Base-by-base conservation (phyloP, 1,284 basidiomycete species). In the Pseudozyma pruni region DNA sequence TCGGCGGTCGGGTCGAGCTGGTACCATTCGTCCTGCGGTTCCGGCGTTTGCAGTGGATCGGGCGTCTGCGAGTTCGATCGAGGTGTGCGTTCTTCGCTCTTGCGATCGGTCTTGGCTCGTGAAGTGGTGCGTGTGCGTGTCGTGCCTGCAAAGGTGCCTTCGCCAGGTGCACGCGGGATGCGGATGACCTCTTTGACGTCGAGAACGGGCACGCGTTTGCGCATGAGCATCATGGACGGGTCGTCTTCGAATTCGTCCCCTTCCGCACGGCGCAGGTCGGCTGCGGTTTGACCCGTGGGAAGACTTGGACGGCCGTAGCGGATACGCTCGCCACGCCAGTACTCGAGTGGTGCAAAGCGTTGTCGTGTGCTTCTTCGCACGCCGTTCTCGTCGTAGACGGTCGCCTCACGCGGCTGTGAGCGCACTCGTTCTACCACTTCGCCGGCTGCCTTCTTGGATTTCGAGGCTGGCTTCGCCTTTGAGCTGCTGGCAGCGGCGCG, bases 281-380 rank as follows among this genome's bases (percentile, higher is more conserved):
- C 69, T 1, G 41, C n/a, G 0, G 48, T 64, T 6, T 45, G 33
- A 13, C 60, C 71, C 32, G n/a, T 43, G 14, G 58, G 67, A n/a
- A 66, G 54, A 37, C 75, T 63, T 6, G 80, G 74, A 3, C 78
- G 67, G 9, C 85, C 51, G 75, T 93, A 97, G 8, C 94, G 89
- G 23, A 93, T 87, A 63, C 89, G 90, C 83, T 98, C 95, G 69
- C 89, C 89, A n/a, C 92, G 88, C 96, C 96, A 98, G 85, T 87
- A 96, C 37, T 93, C 90, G 25, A 98, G 85, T 2, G 95, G 96
- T 43, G 85, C 85, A 75, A 89, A 89, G 14, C 89, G 88, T 51
- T 87, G 85, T 19, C 94, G 89, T 44, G 85, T 86, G 29, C 91
- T 89, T 42, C 91, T 88, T 8, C 94, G 89, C 3, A 91, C 85